Conservation (phyloP, 139 green algal species). For the Diplosphaera chodatii region DNA sequence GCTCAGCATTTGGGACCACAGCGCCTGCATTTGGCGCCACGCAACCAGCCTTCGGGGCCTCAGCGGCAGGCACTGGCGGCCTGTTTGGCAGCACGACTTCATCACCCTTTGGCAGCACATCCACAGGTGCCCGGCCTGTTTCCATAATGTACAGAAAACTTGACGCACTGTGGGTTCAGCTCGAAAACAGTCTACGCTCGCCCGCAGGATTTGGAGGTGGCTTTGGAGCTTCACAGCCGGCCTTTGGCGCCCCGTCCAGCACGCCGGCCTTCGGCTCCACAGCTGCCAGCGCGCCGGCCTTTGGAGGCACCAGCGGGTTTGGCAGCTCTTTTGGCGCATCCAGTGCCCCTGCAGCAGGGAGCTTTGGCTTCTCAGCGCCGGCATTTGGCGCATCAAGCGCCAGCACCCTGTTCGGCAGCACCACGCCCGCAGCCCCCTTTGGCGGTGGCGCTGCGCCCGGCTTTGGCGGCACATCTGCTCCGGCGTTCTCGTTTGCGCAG, state of each 20-base stretch:
- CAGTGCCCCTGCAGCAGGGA: constrained; percentile 4
- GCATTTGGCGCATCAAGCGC: constrained; percentile 6
- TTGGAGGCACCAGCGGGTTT: constrained; percentile 32
- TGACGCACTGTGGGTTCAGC: too few species aligned
- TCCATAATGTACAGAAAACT: too few species aligned
- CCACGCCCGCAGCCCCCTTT: constrained; percentile 7
- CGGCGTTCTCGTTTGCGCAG: background rate
- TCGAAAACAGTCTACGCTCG: too few species aligned
- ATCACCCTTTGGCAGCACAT: background rate
- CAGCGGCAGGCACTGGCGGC: too few species aligned
- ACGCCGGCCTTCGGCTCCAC: constrained; percentile 40
- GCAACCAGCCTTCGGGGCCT: background rate
- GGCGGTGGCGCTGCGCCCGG: constrained; percentile 6
- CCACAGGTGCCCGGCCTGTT: too few species aligned
- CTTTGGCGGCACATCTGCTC: constrained; percentile 18
- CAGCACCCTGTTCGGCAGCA: constrained; percentile 20
- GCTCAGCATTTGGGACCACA: constrained; percentile 1
- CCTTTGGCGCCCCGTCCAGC: constrained; percentile 20
- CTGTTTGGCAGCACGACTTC: background rate
- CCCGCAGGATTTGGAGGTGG: background rate
- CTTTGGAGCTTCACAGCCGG: constrained; percentile 10
- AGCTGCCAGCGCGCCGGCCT: constrained; percentile 24
- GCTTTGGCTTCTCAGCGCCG: constrained; percentile 20
- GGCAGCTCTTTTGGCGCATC: constrained; percentile 9
- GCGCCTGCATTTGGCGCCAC: constrained; percentile 1